Evolutionary conservation across 768 basidiomycete genomes (phyloP), one percentile per base, ranked within the genome.

Genomic region (Dentipellis sp.): DNA sequence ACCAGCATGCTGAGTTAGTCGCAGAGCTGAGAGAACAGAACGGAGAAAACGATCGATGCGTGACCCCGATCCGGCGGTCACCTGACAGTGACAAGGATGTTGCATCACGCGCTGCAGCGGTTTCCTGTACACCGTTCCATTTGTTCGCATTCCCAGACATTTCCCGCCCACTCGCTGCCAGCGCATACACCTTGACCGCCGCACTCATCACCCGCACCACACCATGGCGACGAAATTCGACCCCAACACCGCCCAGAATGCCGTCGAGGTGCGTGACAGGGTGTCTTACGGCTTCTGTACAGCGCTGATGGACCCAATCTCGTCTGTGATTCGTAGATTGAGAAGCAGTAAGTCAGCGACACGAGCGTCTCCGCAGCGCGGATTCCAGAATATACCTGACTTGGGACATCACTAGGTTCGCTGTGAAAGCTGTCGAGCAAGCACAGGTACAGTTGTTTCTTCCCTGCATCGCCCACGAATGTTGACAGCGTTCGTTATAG

Each of bases 381-480:
- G 19, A 36, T n/a, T 53, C 46, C 38, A 39, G 47, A 35, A 10
- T 45, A 6, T 21, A 17, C n/a, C 22, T 40, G 23, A 60, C 66
- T 53, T 61, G 37, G 34, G 34, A 53, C 58, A 22, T 23, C 22
- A 6, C 22, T 52, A 88, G 86, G 66, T 93, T 94, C 67, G 91
- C 91, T 22, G 95, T 99, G 55, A 91, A 87, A 69, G 91, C 93
- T 11, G 94, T 98, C 52, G 94, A 99, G 68, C 93, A 98, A 62
- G 91, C 94, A 47, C 91, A 95, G 78, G 93, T 91, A 52, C 59
- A 81, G 68, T n/a, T 22, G 39, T 35, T 22, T 47, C 49, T 48
- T n/a, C 54, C 48, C 40, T 52, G 38, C 50, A 37, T 51, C 53
- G 40, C 45, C 54, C 54, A 66, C 51, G 46, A 45, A 9, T 48